Evolutionary conservation across 148 eudicot species (phyloP), one percentile per base, ranked within the genome.

Genomic region (Chenopodium formosanum): DNA sequence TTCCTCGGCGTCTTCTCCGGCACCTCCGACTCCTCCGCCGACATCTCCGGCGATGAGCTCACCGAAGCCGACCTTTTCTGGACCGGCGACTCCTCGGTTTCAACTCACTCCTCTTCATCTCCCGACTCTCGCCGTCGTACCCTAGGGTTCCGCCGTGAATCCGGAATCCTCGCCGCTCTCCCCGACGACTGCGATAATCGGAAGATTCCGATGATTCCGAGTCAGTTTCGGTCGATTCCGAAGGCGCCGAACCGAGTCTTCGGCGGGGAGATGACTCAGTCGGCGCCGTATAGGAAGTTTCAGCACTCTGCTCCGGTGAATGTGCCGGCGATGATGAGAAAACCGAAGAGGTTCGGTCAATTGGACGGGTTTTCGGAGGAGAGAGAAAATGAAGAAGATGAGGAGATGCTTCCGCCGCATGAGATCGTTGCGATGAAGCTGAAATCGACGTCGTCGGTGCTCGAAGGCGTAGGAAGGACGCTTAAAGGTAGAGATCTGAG

Each of bases 401-500:
- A 87, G n/a, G 88, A 87, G 89, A 88, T 90, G 90, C 69, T 92
- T 78, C 96, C 93, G 84, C 96, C 96, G 65, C 96, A 92, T 47
- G 96, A 92, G 89, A 89, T 92, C 9, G 96, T 89, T 1, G 95
- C 88, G 34, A 27, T 85, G 91, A 84, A 90, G 90, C 10, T 89
- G 80, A 86, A 84, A 50, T 81, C 87, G 50, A 84, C 95, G 70
- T 92, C 87, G 69, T 90, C 93, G 69, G 92, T 92, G 79, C 85
- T 92, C 0, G 96, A 92, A 89, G 93, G 96, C 8, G 93, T 77
- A 0, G 96, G 96, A 5, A 89, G 96, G 87, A 92, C 96, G 2
- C 81, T 92, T 64, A 92, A 92, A 77, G 96, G 96, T 34, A 85
- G 96, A 79, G 96, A 92, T 87, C 88, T 92, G n/a, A 78, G 91